Percentiles rank a stretch among this genome's conserved stretches.
These are phyloP conservation scores for Acanthamoeba triangularis DNA, from an alignment of 208 protist genomes.

Conservation along the genomic window DNA sequence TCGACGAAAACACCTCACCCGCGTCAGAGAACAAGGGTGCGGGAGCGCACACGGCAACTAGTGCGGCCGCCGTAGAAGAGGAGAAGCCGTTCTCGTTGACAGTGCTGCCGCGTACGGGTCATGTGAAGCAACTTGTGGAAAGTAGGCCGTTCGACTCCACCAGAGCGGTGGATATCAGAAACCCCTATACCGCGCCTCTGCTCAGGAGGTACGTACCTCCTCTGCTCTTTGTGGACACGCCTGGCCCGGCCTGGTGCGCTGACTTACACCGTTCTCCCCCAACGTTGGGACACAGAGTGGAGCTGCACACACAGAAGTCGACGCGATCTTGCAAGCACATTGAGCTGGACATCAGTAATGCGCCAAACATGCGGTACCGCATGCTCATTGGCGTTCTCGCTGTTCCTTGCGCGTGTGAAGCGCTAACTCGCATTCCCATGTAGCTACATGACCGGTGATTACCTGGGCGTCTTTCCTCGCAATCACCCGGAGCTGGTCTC, in stretches of 20 bases:
- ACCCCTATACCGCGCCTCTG: neutral
- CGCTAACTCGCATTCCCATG: too few species aligned
- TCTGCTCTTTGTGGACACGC: neutral
- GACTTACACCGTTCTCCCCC: neutral
- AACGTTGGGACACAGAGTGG: neutral
- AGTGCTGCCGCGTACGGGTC: neutral
- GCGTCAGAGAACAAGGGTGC: neutral
- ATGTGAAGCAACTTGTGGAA: neutral
- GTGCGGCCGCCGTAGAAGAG: neutral
- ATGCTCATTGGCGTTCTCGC: neutral
- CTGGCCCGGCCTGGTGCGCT: neutral
- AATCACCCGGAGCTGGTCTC: neutral
- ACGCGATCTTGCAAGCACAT: slow-evolving; percentile 28
- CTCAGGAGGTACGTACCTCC: neutral
- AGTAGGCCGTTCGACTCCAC: neutral
- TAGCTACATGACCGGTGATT: slow-evolving; percentile 71
- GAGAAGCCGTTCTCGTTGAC: neutral
- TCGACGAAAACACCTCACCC: neutral
- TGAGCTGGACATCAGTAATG: slow-evolving; percentile 16
- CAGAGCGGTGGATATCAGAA: slow-evolving; percentile 17
- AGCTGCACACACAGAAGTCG: neutral
- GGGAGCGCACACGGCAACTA: neutral
- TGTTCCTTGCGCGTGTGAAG: too few species aligned
- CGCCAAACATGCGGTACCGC: slow-evolving; percentile 13
- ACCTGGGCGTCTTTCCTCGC: slow-evolving; percentile 71